Base-by-base conservation (phyloP, 192 early-diverging fungal species). In the Backusella psychrophila region DNA sequence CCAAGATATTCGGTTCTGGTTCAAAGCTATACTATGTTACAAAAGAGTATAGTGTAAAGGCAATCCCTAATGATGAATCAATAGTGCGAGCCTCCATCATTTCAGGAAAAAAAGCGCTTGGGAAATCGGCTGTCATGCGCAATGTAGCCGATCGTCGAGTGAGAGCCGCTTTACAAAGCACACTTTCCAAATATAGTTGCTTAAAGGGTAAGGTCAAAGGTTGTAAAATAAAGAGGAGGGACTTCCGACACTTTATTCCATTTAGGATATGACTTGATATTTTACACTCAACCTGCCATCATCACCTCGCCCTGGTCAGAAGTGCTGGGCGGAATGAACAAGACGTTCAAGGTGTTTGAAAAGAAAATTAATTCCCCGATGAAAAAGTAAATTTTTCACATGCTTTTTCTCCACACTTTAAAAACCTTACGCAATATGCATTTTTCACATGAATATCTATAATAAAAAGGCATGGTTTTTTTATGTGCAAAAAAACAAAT, bases 121-220 rank as follows among this genome's bases (percentile, higher is more conserved):
- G 74, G 29, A 75, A 75, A 66, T 44, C 63, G 21, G 74, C 74
- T 42, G 74, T 75, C 14, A 42, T 38, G 39, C 35, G 74, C 21
- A 75, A 67, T 12, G 21, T 26, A 44, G 74, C 59, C 11, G 59
- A 75, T 29, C 35, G 63, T 9, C 23, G 74, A 67, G 7, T 75
- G n/a, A 66, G 31, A 17, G 74, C 65, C 17, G 74, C 74, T 0
- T 17, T 75, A 15, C 41, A 65, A 46, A n/a, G 23, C 21, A 72
- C 70, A 12, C 29, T 72, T 31, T 8, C 70, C 1, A 23, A 23
- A 8, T 44, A 72, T 72, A 31, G 19, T 6, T n/a, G 12, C 6
- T 9, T 44, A 52, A 29, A 44, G 44, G 70, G 70, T 72, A 44
- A 52, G n/a, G n/a, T 14, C 26, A 14, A 21, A 21, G 6, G n/a